These are phyloP conservation scores for Begonia peltatifolia DNA, from an alignment of 306 rosid genomes.

Conservation along the genomic window DNA sequence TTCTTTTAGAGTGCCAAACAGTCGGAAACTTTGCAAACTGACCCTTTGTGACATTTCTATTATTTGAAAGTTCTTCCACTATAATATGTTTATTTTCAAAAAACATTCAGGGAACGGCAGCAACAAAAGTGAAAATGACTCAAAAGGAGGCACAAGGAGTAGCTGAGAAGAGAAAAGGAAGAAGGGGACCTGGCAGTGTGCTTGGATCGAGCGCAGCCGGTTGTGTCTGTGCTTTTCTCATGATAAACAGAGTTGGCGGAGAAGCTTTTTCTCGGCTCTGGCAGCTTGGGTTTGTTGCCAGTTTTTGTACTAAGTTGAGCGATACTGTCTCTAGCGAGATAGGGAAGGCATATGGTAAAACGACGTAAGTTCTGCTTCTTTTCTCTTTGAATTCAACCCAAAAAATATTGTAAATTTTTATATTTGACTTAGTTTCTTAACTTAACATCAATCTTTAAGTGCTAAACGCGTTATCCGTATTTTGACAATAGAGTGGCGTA, in stretches of 20 bases:
- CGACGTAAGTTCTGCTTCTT: slow-evolving; percentile 36
- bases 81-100: no score
- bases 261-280: slow-evolving; percentile 46
- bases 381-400: no score
- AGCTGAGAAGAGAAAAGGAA: slow-evolving; percentile 90
- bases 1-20: no score
- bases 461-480: no score
- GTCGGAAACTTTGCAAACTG: neutral
- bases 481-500: no score
- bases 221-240: slow-evolving; percentile 67
- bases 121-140: slow-evolving; percentile 77
- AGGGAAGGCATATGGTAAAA: slow-evolving; percentile 90
- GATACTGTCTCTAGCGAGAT: slow-evolving; percentile 98
- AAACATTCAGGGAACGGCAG: slow-evolving; percentile 58
- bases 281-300: slow-evolving; percentile 88
- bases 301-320: slow-evolving; percentile 92
- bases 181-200: slow-evolving; percentile 95
- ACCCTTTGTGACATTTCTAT: neutral
- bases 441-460: no score
- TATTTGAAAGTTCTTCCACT: no score
- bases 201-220: slow-evolving; percentile 98
- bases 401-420: no score
- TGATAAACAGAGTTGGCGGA: slow-evolving; percentile 62
- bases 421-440: no score
- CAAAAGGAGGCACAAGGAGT: slow-evolving; percentile 92